Evolutionary conservation across 148 eudicot species (phyloP), one percentile per base, ranked within the genome.

Genomic region (Linanthus parryae): DNA sequence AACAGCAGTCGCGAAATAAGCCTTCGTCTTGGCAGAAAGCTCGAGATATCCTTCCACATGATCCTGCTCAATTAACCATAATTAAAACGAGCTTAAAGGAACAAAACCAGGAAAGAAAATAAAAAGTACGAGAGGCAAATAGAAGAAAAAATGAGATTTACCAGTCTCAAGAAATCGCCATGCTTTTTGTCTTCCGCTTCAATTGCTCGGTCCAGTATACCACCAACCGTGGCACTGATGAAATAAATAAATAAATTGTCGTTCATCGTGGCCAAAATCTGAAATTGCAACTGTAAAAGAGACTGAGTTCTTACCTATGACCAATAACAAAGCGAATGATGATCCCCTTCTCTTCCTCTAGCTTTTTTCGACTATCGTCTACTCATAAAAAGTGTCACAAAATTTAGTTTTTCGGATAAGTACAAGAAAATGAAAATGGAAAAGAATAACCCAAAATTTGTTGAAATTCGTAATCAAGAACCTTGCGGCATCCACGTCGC

Each of bases 401-500:
- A 44, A 37, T 3, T 27, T 44, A 0, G 25, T 19, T 27, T 20
- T 21, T 52, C 44, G 39, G 55, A 47, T 37, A 35, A 30, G 25
- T 42, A 44, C 12, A 62, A 28, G 41, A 31, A 54, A 26, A 19
- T 1, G 31, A 46, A 18, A 30, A 14, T 12, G 29, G 8, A 60
- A 17, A 19, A 7, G 42, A 25, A 4, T 13, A 16, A 38, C 21
- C 21, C 26, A n/a, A n/a, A n/a, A n/a, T n/a, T n/a, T n/a, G n/a
- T n/a, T n/a, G n/a, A n/a, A n/a, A 31, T 31, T 5, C 11, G 11
- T 5, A 17, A 18, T 16, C 34, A 7, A 4, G 56, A 22, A 89
- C 97, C 97, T 80, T 82, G 90, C 28, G 86, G 95, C 94, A 89
- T 89, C 97, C 97, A 89, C 39, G 97, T 89, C 11, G 85, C 88